Evolutionary conservation across 1,284 basidiomycete genomes (phyloP).

Genomic region (Cutaneotrichosporon sp.): DNA sequence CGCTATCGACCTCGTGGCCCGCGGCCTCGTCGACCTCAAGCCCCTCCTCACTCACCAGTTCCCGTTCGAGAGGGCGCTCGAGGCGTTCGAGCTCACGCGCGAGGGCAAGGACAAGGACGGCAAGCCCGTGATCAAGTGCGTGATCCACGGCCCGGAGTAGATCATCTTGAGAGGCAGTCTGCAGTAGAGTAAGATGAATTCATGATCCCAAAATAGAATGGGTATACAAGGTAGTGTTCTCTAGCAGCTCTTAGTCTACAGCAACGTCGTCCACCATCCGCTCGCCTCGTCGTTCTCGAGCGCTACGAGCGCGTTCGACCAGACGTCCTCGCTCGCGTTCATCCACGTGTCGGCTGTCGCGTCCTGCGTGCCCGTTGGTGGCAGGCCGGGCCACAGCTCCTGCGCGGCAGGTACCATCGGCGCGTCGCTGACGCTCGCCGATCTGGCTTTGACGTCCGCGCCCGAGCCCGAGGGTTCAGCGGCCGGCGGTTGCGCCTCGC

Average conservation of each 20-base stretch:
- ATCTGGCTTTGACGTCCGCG: background rate
- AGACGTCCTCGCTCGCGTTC: conserved; percentile 26
- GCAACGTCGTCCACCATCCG: conserved; percentile 28
- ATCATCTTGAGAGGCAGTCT: too few species aligned
- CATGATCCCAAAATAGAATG: background rate
- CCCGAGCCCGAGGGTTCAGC: background rate
- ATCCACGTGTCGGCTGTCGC: conserved; percentile 16
- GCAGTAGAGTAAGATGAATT: background rate
- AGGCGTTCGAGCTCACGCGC: conserved; percentile 61
- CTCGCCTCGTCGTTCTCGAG: conserved; percentile 28
- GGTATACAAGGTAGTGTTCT: too few species aligned
- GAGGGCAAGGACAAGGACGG: conserved; percentile 71
- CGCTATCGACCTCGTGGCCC: conserved; percentile 60
- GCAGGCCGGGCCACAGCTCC: conserved; percentile 24
- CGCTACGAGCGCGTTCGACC: conserved; percentile 26
- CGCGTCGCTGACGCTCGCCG: conserved; percentile 3
- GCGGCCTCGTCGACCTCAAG: conserved; percentile 59
- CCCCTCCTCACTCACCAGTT: conserved; percentile 64
- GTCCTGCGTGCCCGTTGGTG: conserved; percentile 9
- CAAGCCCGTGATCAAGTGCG: conserved; percentile 54
- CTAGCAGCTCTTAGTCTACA: conserved; percentile 8
- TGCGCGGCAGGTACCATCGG: conserved; percentile 16
- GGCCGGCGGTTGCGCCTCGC: background rate
- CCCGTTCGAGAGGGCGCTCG: conserved; percentile 58
- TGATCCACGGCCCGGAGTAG: conserved; percentile 50